Conservation (phyloP, 352 stramenopile genomes). For the Thalassiosira hispida region DNA sequence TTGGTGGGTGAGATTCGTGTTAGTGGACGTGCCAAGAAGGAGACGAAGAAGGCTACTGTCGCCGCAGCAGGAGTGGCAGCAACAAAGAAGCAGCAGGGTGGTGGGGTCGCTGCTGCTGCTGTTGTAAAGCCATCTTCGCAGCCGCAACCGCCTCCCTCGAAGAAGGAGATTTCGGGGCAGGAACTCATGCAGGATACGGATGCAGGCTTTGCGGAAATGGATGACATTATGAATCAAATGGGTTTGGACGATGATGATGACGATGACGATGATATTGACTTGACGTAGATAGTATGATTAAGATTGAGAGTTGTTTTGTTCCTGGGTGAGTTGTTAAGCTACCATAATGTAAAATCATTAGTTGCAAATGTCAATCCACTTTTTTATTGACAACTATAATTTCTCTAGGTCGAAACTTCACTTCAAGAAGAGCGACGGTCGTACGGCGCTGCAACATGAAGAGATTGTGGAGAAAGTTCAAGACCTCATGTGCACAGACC, state of each 20-base stretch:
- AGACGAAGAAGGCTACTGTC: constrained; percentile 10
- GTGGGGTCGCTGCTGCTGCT: background rate
- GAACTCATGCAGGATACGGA: constrained; percentile 47
- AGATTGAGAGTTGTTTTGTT: too few species aligned
- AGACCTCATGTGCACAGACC: background rate
- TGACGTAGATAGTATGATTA: too few species aligned
- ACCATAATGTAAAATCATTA: too few species aligned
- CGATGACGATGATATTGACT: constrained; percentile 51
- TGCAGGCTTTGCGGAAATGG: constrained; percentile 60
- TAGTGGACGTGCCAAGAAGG: constrained; percentile 60
- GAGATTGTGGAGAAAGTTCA: background rate
- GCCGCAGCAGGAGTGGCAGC: background rate
- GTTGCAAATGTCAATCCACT: too few species aligned
- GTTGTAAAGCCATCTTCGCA: background rate
- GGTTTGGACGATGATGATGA: constrained; percentile 48
- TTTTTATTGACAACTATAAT: too few species aligned
- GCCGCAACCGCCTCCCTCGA: background rate
- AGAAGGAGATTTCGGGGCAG: constrained; percentile 1
- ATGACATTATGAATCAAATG: constrained; percentile 65
- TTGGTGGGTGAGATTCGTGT: constrained; percentile 68
- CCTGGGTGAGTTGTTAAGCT: too few species aligned
- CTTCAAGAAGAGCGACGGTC: background rate
- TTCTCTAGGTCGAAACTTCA: background rate
- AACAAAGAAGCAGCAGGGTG: too few species aligned
- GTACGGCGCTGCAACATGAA: background rate